Evolutionary conservation across 352 stramenopile genomes (phyloP), one percentile per base, ranked within the genome.

Genomic region (Globisporangium takayamanum): DNA sequence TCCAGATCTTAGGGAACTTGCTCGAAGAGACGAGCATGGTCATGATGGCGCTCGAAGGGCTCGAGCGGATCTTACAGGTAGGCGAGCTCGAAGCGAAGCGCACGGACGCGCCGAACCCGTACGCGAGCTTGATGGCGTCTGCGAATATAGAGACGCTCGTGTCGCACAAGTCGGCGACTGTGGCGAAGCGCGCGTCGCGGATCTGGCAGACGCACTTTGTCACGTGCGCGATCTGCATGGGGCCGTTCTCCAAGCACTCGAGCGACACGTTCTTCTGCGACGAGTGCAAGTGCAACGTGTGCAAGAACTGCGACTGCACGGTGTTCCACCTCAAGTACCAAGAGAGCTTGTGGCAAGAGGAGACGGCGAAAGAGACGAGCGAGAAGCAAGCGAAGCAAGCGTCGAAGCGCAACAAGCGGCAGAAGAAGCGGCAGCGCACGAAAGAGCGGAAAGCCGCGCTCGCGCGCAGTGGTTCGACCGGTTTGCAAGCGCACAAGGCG

Each of bases 151-250:
- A 98, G 66, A 96, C 88, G 37, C 74, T 98, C 28, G 89, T 98
- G 57, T 89, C 81, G 60, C 92, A 98, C 76, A 97, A 97, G 68
- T 97, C 91, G 50, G 87, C 77, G n/a, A 96, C 89, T 0, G 90
- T 98, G 6, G 90, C 91, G 6, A 99, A 99, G 73, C 90, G 95
- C 16, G 96, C 96, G 7, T 89, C 91, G 48, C 86, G 92, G n/a
- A 98, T 99, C 56, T 99, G 95, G 91, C 97, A 98, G 61, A 83
- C 97, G 55, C 96, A 99, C 65, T 99, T 99, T 81, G 92, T 98
- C 28, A 97, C 89, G 41, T 99, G 96, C 70, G 95, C 95, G 26
- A 97, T 99, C 41, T 99, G 97, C 73, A 80, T 97, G 26, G 76
- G 87, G 14, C 95, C 91, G 25, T 99, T 97, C 71, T 98, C 93